Conservation (phyloP, 225 moss, liverwort and hornwort species). For the Bryoerythrophyllum caledonicum region DNA sequence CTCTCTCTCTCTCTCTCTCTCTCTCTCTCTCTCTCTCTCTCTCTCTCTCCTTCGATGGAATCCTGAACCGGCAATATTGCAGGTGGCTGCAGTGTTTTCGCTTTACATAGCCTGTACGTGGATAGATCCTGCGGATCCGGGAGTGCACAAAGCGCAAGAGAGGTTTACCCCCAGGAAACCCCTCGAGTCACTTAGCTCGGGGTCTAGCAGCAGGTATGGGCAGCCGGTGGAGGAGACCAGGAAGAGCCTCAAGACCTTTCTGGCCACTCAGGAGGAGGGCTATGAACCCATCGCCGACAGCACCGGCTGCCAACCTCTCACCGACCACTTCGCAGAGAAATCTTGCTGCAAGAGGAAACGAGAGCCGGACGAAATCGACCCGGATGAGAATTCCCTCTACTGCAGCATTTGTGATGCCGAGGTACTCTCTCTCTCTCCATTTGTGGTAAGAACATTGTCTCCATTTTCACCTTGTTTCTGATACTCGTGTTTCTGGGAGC, state of each 20-base stretch:
- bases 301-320: slow-evolving; percentile 56
- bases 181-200: slow-evolving; percentile 7
- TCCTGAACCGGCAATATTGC: slow-evolving; percentile 12
- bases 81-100: slow-evolving; percentile 74
- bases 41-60: background rate
- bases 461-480: background rate
- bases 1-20: no score
- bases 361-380: slow-evolving; percentile 55
- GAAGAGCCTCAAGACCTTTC: slow-evolving; percentile 34
- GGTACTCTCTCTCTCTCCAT: slow-evolving; percentile 8
- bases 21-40: no score
- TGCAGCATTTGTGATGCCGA: slow-evolving; percentile 94
- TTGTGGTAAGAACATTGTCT: no score
- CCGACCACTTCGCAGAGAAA: slow-evolving; percentile 34
- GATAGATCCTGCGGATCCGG: slow-evolving; percentile 85
- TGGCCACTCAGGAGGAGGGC: slow-evolving; percentile 49
- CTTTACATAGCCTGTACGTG: slow-evolving; percentile 82
- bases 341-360: slow-evolving; percentile 55
- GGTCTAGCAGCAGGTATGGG: slow-evolving; percentile 10
- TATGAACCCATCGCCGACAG: slow-evolving; percentile 54
- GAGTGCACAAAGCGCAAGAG: slow-evolving; percentile 54
- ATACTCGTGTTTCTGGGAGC: slow-evolving; percentile 19
- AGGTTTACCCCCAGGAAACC: slow-evolving; percentile 31
- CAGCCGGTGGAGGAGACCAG: slow-evolving; percentile 34
- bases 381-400: slow-evolving; percentile 70